Conservation (phyloP, 2,329 filamentous ascomycete genomes). For the Didymosphaeria variabile region DNA sequence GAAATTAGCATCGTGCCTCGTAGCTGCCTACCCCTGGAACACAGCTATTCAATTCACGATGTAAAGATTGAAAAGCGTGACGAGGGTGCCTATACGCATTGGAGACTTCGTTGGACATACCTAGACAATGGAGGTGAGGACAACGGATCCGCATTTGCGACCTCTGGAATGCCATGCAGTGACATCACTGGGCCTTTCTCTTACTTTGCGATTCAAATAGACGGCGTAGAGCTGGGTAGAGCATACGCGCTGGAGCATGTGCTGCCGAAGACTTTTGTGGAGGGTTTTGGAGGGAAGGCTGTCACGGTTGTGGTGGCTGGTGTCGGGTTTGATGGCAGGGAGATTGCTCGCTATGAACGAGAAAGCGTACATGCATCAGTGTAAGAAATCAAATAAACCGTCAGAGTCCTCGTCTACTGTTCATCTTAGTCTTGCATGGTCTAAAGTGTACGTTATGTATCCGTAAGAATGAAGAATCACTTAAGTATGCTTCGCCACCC, state of each 20-base stretch:
- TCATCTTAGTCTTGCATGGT: background rate
- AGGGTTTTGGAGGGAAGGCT: constrained; percentile 18
- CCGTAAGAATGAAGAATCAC: no score
- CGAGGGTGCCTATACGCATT: constrained; percentile 28
- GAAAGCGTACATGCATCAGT: background rate
- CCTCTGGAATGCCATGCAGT: constrained; percentile 37
- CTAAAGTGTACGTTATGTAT: background rate
- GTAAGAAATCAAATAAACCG: background rate
- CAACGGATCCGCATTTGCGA: background rate
- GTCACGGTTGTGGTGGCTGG: constrained; percentile 31
- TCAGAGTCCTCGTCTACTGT: background rate
- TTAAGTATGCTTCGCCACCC: no score
- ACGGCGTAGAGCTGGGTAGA: constrained; percentile 32
- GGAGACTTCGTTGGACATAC: constrained; percentile 39
- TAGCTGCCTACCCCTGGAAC: background rate
- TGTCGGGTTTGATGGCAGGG: constrained; percentile 40
- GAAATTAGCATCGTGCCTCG: constrained; percentile 31
- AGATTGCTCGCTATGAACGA: constrained; percentile 19
- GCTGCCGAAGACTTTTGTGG: constrained; percentile 24
- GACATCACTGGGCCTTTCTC: constrained; percentile 46
- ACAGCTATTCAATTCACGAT: constrained; percentile 19
- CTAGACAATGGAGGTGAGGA: background rate
- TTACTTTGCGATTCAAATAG: constrained; percentile 39
- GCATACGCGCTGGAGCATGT: constrained; percentile 43
- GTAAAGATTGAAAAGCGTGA: constrained; percentile 26